Evolutionary conservation across 306 rosid genomes (phyloP), one percentile per base, ranked within the genome.

Genomic region (Corylus heterophylla): DNA sequence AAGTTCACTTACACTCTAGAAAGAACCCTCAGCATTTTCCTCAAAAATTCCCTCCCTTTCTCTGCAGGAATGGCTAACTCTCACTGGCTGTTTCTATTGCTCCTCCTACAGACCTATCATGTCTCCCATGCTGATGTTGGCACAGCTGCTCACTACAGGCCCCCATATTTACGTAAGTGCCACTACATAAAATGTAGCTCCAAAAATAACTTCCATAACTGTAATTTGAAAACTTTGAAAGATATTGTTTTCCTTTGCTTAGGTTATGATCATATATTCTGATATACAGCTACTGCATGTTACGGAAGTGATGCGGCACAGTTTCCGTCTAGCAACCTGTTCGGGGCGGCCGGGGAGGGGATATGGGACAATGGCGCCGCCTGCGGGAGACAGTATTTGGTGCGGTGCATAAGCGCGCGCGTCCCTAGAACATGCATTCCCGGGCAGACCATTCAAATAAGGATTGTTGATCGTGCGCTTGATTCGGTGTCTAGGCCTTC

Each of bases 311-410:
- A 82, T 1, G 63, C 83, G 4, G 77, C 85, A 0, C 71, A 85
- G 75, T 90, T 90, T 11, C 97, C 95, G 2, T 56, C 93, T 0
- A 86, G 54, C 87, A 87, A 86, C 82, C 29, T 92, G 84, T 92
- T 94, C 5, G 98, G 80, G 12, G 62, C 97, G 0, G 98, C 94
- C 0, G 96, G 98, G 2, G 98, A 90, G 20, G 97, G 93, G 4
- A 83, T 90, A 71, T 94, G 97, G 98, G 96, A 94, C 82, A 94
- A 92, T 44, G 98, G 98, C 0, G 97, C 98, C 0, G 91, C 98
- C 0, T 92, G 98, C 29, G 98, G 96, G 44, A 88, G 96, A 69
- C 76, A 75, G 37, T 94, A 92, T 69, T 48, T 73, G 78, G 97
- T 92, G 78, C 80, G 94, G 39, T 94, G 98, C 80, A 79, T 90